A percentile compares a stretch with the other conserved stretches of the same genome.
Conservation (phyloP, 2,329 filamentous ascomycete species). For the Fusarium mexicanum region DNA sequence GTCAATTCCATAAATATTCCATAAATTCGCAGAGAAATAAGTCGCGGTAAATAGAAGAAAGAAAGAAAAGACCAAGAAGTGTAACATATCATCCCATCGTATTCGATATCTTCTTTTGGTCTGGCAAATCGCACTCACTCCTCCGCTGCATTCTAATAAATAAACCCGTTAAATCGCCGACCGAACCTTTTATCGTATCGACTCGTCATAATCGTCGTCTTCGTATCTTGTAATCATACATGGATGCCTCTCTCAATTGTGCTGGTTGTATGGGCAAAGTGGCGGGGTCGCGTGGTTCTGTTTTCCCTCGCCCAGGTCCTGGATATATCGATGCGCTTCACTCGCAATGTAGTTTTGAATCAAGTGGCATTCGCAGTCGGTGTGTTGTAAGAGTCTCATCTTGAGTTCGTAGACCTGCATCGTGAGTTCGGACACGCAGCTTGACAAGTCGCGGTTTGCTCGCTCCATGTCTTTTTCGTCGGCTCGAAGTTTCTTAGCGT, state of each 20-base stretch:
- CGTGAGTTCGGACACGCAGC: conserved; percentile 23
- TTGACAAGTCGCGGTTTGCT: conserved; percentile 15
- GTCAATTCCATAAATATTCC: too few species aligned
- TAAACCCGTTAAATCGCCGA: too few species aligned
- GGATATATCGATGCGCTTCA: conserved; percentile 32
- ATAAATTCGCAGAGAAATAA: too few species aligned
- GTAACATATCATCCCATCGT: neutral
- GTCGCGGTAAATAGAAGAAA: fast-evolving
- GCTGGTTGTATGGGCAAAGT: neutral
- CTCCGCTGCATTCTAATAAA: neutral
- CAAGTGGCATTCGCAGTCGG: conserved; percentile 34
- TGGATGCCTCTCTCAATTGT: neutral
- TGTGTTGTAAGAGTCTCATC: conserved; percentile 37
- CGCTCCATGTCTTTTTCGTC: conserved; percentile 33
- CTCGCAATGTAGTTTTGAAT: conserved; percentile 38
- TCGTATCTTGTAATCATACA: neutral
- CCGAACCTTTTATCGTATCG: neutral
- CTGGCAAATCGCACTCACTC: neutral
- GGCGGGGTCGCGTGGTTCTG: neutral
- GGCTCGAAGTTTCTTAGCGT: conserved; percentile 18
- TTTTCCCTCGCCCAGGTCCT: neutral
- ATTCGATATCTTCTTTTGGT: neutral
- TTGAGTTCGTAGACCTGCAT: conserved; percentile 36
- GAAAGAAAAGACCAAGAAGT: neutral
- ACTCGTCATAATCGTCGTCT: neutral